Base-by-base conservation (phyloP, 495 filamentous ascomycete genomes). In the Lasiosphaeria miniovina region DNA sequence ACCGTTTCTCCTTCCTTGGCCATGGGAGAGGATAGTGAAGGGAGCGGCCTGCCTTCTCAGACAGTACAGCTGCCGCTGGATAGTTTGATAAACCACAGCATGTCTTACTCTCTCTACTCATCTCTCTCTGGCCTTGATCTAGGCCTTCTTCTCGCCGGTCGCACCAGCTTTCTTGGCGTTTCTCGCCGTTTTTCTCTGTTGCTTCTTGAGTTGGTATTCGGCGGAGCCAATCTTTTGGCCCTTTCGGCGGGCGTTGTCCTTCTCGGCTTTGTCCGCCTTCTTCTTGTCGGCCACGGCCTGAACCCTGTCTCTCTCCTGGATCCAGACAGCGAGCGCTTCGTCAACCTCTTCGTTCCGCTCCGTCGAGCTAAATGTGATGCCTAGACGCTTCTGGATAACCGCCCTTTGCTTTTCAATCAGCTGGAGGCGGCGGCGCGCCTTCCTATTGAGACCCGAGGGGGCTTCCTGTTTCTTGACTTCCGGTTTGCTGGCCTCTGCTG, bases 361-460 rank as follows among this genome's bases (percentile, higher is more conserved):
- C 7, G 0, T 1, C 3, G 58, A 61, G 10, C 49, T 68, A 1
- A 45, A 52, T 7, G 55, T n/a, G 3, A 69, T 49, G 14, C 65
- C 64, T 2, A 64, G 32, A 12, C 52, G 40, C 49, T 65, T 61
- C 40, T 56, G 60, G 63, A 70, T 59, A 9, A 14, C 36, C 55
- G 60, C 54, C 36, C 62, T 61, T 36, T 67, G 61, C 31, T 24
- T 33, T 31, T 65, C 69, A 36, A 75, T 70, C 34, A 70, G 45
- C n/a, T 33, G 41, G 50, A 65, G 41, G 5, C 66, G 67, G 15
- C 72, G 64, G 8, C 70, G 68, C 5, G 52, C 65, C 24, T 17
- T 7, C 9, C 70, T 61, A 58, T 66, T 70, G 17, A 63, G 59
- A 0, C 55, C 65, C 7, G 38, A 58, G 7, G 55, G 58, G 6